Conservation (phyloP, 2,329 filamentous ascomycete species). For the Hypoxylon sp. region DNA sequence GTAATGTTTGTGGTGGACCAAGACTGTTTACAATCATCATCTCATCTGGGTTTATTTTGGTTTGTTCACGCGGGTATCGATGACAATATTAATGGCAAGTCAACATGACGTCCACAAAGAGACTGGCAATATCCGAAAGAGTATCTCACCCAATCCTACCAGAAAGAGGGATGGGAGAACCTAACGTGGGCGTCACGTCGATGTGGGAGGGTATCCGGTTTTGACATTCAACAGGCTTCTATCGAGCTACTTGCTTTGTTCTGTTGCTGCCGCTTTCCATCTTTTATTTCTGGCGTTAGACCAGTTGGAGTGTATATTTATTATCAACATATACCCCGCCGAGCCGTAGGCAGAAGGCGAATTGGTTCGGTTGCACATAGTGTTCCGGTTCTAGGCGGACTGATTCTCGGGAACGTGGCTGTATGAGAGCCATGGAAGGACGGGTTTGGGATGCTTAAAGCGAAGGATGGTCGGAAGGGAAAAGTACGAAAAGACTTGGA, state of each 20-base stretch:
- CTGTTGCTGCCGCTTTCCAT: slow-evolving; percentile 2
- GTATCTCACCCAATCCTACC: not conserved
- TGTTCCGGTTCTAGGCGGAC: slow-evolving; percentile 16
- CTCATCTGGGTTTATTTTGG: too few species aligned
- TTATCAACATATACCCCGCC: slow-evolving; percentile 33
- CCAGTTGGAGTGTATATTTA: slow-evolving; percentile 32
- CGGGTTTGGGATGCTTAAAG: slow-evolving; percentile 20
- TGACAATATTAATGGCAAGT: too few species aligned
- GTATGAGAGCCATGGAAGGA: too few species aligned
- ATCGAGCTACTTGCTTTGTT: slow-evolving; percentile 24
- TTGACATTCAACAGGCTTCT: slow-evolving; percentile 12
- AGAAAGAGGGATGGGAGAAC: slow-evolving; percentile 1
- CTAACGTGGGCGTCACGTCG: too few species aligned
- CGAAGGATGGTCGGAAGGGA: slow-evolving; percentile 7
- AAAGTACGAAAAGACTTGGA: slow-evolving; percentile 18
- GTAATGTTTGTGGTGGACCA: too few species aligned
- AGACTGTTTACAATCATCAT: too few species aligned
- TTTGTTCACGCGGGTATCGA: too few species aligned
- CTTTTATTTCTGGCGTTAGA: slow-evolving; percentile 9
- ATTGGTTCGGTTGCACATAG: slow-evolving; percentile 23
- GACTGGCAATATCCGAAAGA: not conserved
- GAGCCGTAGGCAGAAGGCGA: too few species aligned
- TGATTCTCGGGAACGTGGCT: slow-evolving; percentile 25
- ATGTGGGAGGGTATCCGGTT: slow-evolving; percentile 2
- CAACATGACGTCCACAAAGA: too few species aligned